phyloP scores from a whole-genome alignment of 1,284 basidiomycete species.

The Polyporus tsugae region DNA sequence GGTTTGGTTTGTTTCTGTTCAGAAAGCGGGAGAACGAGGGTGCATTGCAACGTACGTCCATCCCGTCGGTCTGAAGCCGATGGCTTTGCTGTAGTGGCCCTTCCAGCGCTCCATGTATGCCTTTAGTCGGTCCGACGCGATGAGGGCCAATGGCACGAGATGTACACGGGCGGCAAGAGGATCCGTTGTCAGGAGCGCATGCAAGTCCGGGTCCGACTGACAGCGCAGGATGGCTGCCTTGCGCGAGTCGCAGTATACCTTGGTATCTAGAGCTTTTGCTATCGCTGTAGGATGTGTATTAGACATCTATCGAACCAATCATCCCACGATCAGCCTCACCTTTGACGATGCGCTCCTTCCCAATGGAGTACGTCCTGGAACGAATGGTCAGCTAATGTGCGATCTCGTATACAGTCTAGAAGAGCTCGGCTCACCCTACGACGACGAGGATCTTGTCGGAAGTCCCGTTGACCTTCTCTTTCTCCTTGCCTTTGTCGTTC shows the following conservation, averaged over 20 bases:
- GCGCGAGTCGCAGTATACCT: constrained; percentile 89
- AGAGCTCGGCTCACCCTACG: constrained; percentile 66
- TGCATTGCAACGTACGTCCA: constrained; percentile 76
- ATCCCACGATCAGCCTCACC: constrained; percentile 46
- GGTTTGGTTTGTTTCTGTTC: background rate
- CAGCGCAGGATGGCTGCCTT: constrained; percentile 86
- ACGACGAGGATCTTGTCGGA: constrained; percentile 69
- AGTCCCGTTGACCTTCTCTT: constrained; percentile 23
- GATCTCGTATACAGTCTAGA: background rate
- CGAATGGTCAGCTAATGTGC: background rate
- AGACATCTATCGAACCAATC: background rate
- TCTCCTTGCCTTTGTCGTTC: constrained; percentile 36
- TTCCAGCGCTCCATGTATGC: constrained; percentile 82
- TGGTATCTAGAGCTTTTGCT: constrained; percentile 83
- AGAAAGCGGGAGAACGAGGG: background rate
- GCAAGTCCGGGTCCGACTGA: constrained; percentile 84
- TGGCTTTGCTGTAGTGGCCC: constrained; percentile 74
- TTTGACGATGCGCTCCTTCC: constrained; percentile 97
- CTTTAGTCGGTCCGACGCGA: constrained; percentile 83
- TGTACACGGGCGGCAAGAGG: constrained; percentile 86
- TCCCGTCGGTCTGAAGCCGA: constrained; percentile 93
- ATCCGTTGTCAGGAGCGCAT: constrained; percentile 80
- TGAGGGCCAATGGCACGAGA: constrained; percentile 82
- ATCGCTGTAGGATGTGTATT: constrained; percentile 63
- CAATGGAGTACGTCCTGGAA: constrained; percentile 91